Percentiles rank a stretch among this genome's conserved stretches.
Conservation (phyloP, 2,329 filamentous ascomycete species). For the Ascomycota sp. region DNA sequence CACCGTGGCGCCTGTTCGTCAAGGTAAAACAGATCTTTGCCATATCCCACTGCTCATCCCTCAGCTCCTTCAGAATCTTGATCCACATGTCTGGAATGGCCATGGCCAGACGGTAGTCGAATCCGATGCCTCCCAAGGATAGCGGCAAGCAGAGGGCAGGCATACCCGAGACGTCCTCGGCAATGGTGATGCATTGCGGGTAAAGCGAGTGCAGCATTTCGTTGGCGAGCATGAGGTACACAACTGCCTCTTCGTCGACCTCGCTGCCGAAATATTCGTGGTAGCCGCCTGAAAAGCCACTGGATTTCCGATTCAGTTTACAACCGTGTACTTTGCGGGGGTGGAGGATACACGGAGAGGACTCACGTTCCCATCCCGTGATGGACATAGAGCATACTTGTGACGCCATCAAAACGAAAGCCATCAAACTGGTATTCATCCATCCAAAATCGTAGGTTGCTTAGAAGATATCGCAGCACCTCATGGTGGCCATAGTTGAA, state of each 20-base stretch:
- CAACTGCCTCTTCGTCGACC: conserved; percentile 82
- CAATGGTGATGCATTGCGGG: conserved; percentile 70
- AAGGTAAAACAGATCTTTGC: conserved; percentile 64
- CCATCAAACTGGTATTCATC: conserved; percentile 93
- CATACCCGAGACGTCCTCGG: conserved; percentile 97
- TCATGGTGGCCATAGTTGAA: conserved; percentile 96
- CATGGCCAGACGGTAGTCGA: conserved; percentile 95
- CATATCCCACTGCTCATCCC: conserved; percentile 84
- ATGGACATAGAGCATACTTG: conserved; percentile 90
- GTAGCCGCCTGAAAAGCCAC: conserved; percentile 89
- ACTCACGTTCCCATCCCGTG: conserved; percentile 90
- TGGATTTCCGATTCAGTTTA: conserved; percentile 11
- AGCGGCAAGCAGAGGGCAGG: conserved; percentile 79
- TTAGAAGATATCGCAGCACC: conserved; percentile 82
- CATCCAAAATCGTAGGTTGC: conserved; percentile 97
- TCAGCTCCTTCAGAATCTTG: conserved; percentile 86
- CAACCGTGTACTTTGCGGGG: no score
- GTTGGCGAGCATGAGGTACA: conserved; percentile 90
- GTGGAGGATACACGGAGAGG: background rate
- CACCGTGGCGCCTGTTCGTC: conserved; percentile 78
- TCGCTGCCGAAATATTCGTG: conserved; percentile 86
- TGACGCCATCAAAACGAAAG: conserved; percentile 94
- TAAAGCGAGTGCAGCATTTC: conserved; percentile 86
- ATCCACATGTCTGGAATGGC: conserved; percentile 98
- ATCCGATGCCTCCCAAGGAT: conserved; percentile 73